Percentiles rank a stretch among this genome's conserved stretches.
Conservation (phyloP, 306 rosid genomes). For the Quercus berberidifolia region DNA sequence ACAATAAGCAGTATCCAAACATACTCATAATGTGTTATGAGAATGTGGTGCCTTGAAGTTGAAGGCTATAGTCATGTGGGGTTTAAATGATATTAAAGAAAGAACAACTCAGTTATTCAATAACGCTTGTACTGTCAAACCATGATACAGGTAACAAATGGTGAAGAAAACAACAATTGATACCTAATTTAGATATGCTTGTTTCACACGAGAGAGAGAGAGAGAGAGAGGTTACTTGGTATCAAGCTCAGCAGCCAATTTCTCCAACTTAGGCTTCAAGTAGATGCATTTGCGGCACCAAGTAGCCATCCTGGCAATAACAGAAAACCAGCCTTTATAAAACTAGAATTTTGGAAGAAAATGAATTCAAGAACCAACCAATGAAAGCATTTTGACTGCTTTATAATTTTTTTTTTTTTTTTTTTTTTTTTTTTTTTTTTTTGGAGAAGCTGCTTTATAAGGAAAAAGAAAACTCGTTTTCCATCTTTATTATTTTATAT, state of each 20-base stretch:
- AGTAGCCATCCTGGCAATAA: conserved; percentile 74
- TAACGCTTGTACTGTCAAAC: not conserved
- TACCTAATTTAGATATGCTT: not conserved
- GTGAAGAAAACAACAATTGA: not conserved
- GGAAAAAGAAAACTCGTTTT: no score
- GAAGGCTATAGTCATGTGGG: not conserved
- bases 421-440: not conserved
- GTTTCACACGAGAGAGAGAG: not conserved
- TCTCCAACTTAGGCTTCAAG: conserved; percentile 93
- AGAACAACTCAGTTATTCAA: not conserved
- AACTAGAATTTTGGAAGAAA: not conserved
- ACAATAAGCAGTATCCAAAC: no score
- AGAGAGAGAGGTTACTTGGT: conserved; percentile 44
- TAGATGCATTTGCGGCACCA: conserved; percentile 97
- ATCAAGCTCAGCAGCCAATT: conserved; percentile 73
- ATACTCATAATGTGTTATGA: not conserved
- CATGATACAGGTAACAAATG: not conserved
- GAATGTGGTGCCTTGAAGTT: not conserved
- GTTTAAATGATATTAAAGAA: not conserved
- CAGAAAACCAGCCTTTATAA: not conserved
- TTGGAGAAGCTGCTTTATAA: not conserved
- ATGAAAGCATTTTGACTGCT: not conserved
- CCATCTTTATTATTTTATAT: no score
- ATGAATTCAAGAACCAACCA: not conserved
- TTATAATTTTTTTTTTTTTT: not conserved